A percentile compares a stretch with the other conserved stretches of the same genome.
These are phyloP conservation scores for Tanacetum coccineum DNA, from an alignment of 129 eudicot species.

Conservation along the genomic window DNA sequence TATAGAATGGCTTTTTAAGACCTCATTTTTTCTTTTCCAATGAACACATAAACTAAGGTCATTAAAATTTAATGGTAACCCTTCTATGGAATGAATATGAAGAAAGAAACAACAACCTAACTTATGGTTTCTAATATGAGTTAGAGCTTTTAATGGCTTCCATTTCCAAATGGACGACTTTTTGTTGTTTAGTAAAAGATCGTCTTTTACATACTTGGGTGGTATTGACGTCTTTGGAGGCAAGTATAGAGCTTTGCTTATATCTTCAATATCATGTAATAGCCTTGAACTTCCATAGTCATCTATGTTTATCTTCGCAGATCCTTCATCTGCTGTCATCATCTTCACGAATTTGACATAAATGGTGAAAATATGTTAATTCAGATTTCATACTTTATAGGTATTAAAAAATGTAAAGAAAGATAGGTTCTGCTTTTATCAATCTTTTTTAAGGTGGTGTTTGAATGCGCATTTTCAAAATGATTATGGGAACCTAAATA, in stretches of 20 bases:
- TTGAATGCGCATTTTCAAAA: background rate
- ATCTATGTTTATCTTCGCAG: slow-evolving; percentile 30
- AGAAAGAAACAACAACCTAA: slow-evolving; percentile 52
- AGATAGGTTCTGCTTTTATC: background rate
- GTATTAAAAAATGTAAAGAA: background rate
- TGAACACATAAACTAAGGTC: slow-evolving; percentile 41
- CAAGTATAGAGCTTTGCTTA: slow-evolving; percentile 62
- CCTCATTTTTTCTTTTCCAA: slow-evolving; percentile 57
- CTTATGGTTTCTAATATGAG: slow-evolving; percentile 43
- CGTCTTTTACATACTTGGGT: slow-evolving; percentile 20
- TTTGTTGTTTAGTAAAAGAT: slow-evolving; percentile 32
- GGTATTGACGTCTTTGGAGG: slow-evolving; percentile 27
- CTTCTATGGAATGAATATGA: slow-evolving; percentile 59
- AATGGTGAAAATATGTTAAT: background rate
- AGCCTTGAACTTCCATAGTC: slow-evolving; percentile 45
- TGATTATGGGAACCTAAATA: background rate
- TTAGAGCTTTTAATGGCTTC: slow-evolving; percentile 68
- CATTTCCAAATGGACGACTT: slow-evolving; percentile 64
- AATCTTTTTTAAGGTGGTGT: background rate
- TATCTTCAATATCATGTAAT: slow-evolving; percentile 59
- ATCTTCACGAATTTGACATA: slow-evolving; percentile 34
- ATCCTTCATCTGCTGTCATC: slow-evolving; percentile 37
- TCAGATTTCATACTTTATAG: background rate
- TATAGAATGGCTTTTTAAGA: slow-evolving; percentile 37
- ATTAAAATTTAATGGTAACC: slow-evolving; percentile 44